Evolutionary conservation across 208 protist species (phyloP), one percentile per base, ranked within the genome.

Genomic region (Trypanosoma theileri): DNA sequence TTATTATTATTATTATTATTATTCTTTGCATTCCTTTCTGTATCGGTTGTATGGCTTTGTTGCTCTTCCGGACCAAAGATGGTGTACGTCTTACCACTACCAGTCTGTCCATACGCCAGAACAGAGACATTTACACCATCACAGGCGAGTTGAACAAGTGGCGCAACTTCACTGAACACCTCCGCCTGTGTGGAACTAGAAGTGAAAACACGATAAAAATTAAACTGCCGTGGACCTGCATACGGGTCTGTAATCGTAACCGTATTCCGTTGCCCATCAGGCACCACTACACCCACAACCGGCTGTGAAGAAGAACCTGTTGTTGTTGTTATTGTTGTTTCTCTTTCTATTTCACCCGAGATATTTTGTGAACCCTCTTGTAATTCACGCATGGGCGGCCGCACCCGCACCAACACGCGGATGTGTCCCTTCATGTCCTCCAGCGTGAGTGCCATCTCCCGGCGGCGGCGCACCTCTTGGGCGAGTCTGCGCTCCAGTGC

Each of bases 71-170:
- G 44, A 16, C 88, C 88, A 3, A 90, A n/a, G 31, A 92, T 89
- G 16, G 85, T 86, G 69, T 85, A 74, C 14, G 83, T 91, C 62
- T 94, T 94, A 28, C 89, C 89, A 48, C 69, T 81, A 31, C 86
- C 84, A 12, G 84, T 87, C 26, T 85, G 71, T 7, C 89, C 89
- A 54, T 86, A 85, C 2, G 84, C 85, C 26, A 92, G 26, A 16
- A 94, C 71, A 14, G 71, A 84, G 11, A 83, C 75, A 67, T 80
- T 84, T 21, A 75, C 62, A 8, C 84, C 87, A 52, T 80, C 74
- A 14, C 87, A 54, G 1, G 59, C 75, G 21, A 58, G 54, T 41
- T 83, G 70, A 14, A 87, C 73, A 8, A 93, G 69, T 46, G 85
- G 85, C 0, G 61, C 59, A 22, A 84, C 71, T 56, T 76, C 65